Evolutionary conservation across 1,139 yeast species (phyloP), one percentile per base, ranked within the genome.

Genomic region (Pichia norvegensis): DNA sequence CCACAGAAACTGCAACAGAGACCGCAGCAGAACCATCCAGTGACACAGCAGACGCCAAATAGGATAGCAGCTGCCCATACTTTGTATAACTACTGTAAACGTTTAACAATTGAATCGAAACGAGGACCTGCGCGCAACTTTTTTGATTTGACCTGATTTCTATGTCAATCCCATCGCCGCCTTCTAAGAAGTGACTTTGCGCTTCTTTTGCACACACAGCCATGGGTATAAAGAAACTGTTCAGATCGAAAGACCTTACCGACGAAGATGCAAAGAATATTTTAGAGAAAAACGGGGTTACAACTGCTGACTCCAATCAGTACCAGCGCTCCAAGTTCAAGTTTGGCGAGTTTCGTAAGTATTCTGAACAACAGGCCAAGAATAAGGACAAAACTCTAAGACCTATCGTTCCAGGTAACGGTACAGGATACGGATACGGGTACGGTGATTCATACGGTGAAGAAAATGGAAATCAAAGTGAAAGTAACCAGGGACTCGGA

Each of bases 331-430:
- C 58, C 36, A 60, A 58, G 46, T 57, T 57, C 55, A 78, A 78
- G 56, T 83, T 83, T 61, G 77, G 81, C 10, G 88, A 87, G 3
- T 83, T 81, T 59, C 72, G 72, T 39, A 70, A 70, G 47, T 79
- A 74, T 63, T 84, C 86, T 14, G 74, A 72, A 52, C 78, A 78
- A 42, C 68, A 57, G 49, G 58, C 53, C 2, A 40, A 38, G 13
- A 46, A 21, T 29, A 19, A 40, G 33, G 51, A 39, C 49, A 45
- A 29, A 21, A 49, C 42, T n/a, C 36, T 58, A 22, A 54, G 46
- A 52, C 62, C 70, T 19, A 56, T 61, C 22, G 52, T 56, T 3
- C 51, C 52, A 22, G 54, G 50, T 36, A 52, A 46, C 13, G 50
- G 48, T 21, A 46, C 52, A 6, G 48, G 48, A 9, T 48, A 46